Evolutionary conservation across 441 rosid species (phyloP), one percentile per base, ranked within the genome.

Genomic region (Croton setiger): DNA sequence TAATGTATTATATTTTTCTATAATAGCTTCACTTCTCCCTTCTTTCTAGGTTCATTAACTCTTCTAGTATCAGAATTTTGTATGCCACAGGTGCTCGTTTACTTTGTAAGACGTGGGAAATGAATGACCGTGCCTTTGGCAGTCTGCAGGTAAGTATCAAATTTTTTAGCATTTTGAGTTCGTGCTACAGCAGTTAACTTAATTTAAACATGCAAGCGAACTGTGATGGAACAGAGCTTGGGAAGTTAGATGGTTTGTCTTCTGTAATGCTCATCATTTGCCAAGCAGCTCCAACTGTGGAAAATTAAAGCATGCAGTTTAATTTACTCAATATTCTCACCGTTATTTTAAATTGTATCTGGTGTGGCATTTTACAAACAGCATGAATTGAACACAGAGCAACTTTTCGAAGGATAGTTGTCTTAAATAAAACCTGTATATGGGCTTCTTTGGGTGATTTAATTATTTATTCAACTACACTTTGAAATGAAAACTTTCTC

Each of bases 101-200:
- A 83, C 97, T 94, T 78, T 94, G 96, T 75, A 89, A 86, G 80
- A 87, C 97, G 62, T 94, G 97, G 99, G 85, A 78, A 75, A 79
- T 79, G 78, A 92, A 90, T 83, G 97, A 94, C 73, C 96, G 94
- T 60, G 88, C 89, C 78, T 94, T 94, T 85, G 83, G 86, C 44
- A 91, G 85, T 79, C 79, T 94, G 77, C 90, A 90, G 76, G 96
- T 86, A 80, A 84, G 84, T 66, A 63, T 44, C 47, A 60, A 49
- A 63, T 47, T 58, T 37, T 44, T 59, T 64, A 60, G 48, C 12
- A 15, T 41, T 44, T 47, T 20, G 65, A 21, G 5, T 62, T 62
- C 0, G 17, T n/a, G 7, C 15, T 63, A 21, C 39, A 31, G 23
- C 37, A 33, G 10, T 17, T 8, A n/a, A 20, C 31, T 52, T 12